These are phyloP conservation scores for Chytridiales sp. DNA, from an alignment of 371 early-diverging fungal species.

Conservation along the genomic window DNA sequence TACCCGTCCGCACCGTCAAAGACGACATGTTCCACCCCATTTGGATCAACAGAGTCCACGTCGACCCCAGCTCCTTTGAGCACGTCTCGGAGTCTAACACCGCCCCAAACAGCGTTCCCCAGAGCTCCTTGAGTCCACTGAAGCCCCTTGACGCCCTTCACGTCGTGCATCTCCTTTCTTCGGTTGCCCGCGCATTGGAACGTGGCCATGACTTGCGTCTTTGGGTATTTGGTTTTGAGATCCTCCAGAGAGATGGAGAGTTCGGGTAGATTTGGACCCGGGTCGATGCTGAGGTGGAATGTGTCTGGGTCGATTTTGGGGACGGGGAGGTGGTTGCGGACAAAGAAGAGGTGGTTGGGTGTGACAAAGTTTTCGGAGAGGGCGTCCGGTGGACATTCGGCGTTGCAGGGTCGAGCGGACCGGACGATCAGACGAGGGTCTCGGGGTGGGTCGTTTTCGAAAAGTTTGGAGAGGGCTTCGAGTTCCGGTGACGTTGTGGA, in stretches of 20 bases:
- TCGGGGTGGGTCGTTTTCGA: slow-evolving; percentile 45
- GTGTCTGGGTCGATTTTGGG: slow-evolving; percentile 54
- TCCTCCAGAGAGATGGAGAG: slow-evolving; percentile 58
- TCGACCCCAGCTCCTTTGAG: slow-evolving; percentile 43
- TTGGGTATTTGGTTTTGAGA: slow-evolving; percentile 48
- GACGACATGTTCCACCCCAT: slow-evolving; percentile 1
- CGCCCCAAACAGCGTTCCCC: slow-evolving; percentile 77
- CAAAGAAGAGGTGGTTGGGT: slow-evolving; percentile 43
- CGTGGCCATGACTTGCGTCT: slow-evolving; percentile 55
- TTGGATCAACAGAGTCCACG: neutral
- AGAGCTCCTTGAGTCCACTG: slow-evolving; percentile 78
- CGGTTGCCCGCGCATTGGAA: slow-evolving; percentile 83
- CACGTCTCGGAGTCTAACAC: slow-evolving; percentile 75
- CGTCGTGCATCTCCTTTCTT: slow-evolving; percentile 75
- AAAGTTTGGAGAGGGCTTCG: slow-evolving; percentile 32
- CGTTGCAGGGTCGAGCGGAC: slow-evolving; percentile 42
- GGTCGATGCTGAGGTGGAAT: slow-evolving; percentile 27
- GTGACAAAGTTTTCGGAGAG: slow-evolving; percentile 33
- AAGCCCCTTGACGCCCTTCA: slow-evolving; percentile 68
- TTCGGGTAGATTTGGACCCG: slow-evolving; percentile 36
- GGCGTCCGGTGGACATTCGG: slow-evolving; percentile 35
- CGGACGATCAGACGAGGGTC: slow-evolving; percentile 33
- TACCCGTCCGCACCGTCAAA: slow-evolving; percentile 74
- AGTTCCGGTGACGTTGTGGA: slow-evolving; percentile 14
- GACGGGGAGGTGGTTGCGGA: slow-evolving; percentile 82